Base-by-base conservation (phyloP, 257 asterid genomes). In the Salvia hispanica region DNA sequence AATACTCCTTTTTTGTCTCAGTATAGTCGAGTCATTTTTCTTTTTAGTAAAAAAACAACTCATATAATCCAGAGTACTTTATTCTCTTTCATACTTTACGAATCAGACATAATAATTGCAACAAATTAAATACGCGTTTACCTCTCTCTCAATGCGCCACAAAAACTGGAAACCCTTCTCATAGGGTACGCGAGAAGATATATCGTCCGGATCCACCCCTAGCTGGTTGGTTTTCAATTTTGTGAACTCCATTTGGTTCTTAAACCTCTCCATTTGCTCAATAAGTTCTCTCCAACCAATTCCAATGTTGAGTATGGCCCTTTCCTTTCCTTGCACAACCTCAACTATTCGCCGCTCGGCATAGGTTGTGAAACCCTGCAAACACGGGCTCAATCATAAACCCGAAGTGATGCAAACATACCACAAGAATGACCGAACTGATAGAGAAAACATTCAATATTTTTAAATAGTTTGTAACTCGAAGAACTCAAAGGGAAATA, bases 151-250 rank as follows among this genome's bases (percentile, higher is more conserved):
- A 12, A 93, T 90, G 69, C 95, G 88, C 90, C 91, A 87, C 66
- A 93, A 68, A 63, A 93, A 93, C 82, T 93, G 97, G 86, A 88
- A 93, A 21, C 99, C 99, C 80, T 93, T 93, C 85, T 93, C 96
- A 25, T 93, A 93, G 11, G 99, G 96, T 62, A 93, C 86, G 0
- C 70, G 25, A 61, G 97, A 93, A 65, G 88, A 86, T 31, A 90
- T 84, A 37, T 90, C 89, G 79, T 88, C 99, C 2, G 96, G 99
- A 58, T 93, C 92, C 36, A 93, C 82, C 21, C 99, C 99, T 83
- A 82, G 76, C 79, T 88, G 97, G 73, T 87, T 85, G 25, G 95
- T 93, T 80, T 77, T 88, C 45, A 93, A 81, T 77, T 90, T 93
- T 15, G 95, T 90, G 77, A 93, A 88, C 76, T 87, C 99, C 81